These are phyloP conservation scores for Halenospora varia DNA, from an alignment of 495 filamentous ascomycete species.

Conservation along the genomic window DNA sequence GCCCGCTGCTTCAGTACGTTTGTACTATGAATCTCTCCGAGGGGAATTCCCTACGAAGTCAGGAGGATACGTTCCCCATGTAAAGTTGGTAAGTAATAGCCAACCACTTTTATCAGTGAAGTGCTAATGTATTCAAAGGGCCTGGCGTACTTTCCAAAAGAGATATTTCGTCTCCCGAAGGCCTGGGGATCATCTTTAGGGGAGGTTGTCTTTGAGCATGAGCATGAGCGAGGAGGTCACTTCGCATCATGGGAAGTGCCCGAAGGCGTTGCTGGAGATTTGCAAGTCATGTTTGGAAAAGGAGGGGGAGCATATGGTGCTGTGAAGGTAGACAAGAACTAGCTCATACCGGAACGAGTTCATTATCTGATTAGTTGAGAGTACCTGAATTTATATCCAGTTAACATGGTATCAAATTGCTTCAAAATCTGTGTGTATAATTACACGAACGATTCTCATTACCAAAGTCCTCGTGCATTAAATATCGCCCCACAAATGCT, in stretches of 20 bases:
- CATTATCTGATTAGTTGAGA: too few species aligned
- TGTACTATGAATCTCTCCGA: conserved; percentile 54
- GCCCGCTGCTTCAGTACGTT: conserved; percentile 45
- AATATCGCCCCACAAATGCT: too few species aligned
- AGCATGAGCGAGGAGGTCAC: conserved; percentile 52
- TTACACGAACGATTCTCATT: too few species aligned
- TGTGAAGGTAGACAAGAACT: too few species aligned
- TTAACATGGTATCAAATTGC: too few species aligned
- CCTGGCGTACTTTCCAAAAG: background rate
- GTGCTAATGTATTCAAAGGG: background rate
- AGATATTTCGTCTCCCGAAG: background rate
- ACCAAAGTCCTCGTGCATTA: too few species aligned
- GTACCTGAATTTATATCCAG: too few species aligned
- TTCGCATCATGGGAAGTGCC: conserved; percentile 58
- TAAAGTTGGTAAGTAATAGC: background rate
- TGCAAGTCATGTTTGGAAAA: conserved; percentile 31
- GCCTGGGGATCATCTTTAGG: conserved; percentile 32
- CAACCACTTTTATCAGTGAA: too few species aligned
- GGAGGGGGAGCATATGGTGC: conserved; percentile 26
- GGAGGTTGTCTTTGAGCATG: conserved; percentile 46
- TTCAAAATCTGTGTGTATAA: too few species aligned
- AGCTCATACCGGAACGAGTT: too few species aligned
- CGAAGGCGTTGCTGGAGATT: conserved; percentile 18
- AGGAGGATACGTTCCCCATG: background rate
- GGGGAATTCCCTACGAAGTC: background rate